Evolutionary conservation across 345 rosid genomes (phyloP), one percentile per base, ranked within the genome.

Genomic region (Citrus inodora): DNA sequence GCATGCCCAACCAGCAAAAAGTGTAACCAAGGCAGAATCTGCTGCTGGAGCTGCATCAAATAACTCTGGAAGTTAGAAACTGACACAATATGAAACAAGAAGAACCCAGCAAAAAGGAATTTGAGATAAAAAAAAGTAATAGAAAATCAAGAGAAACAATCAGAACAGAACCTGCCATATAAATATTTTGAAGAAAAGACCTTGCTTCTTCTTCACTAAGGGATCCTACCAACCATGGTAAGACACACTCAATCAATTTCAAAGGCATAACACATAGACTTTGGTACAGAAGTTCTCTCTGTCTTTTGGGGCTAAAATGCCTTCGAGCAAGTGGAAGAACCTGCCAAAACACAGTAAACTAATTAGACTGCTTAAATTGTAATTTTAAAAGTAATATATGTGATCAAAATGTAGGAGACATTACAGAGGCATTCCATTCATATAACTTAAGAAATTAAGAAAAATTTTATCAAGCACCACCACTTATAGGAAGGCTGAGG

Each of bases 271-370:
- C 87, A 69, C 92, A 86, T 59, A 89, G 79, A 79, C 92, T 89
- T 79, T 86, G 86, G 76, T 89, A 89, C 63, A 89, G 86, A 81
- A 89, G 90, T 83, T 89, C 90, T 67, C 89, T 86, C 80, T 89
- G 92, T 77, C 90, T 84, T 81, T 80, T 85, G 78, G 83, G 55
- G 81, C 84, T 86, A 79, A 89, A 89, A 75, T 86, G 87, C 81
- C 81, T 87, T 74, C 89, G 86, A 62, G 92, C 90, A 84, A 89
- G 92, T 42, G 92, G 92, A 65, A 89, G 89, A 71, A 89, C 92
- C 92, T 89, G 66, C 22, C 28, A 80, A 70, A 80, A 76, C 56
- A 51, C 28, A 83, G 64, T 40, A 61, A 37, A 74, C 35, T 70
- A 22, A 72, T 75, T 38, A 78, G 64, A 74, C 35, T 11, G 4